Conservation (phyloP, 257 asterid species). For the Scutellaria galericulata region DNA sequence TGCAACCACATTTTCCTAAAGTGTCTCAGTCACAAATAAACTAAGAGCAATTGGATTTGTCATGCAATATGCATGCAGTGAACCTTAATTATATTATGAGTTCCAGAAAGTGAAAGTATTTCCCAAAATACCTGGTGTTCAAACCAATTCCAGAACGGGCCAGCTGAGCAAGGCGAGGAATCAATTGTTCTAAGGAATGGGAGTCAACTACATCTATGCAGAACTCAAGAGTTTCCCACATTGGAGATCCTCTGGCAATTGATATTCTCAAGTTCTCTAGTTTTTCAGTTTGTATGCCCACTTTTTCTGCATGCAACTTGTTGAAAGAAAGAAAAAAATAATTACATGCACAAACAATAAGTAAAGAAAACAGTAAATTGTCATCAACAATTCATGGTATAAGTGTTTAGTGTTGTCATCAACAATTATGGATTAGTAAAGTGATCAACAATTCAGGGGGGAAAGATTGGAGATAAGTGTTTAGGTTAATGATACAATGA, state of each 20-base stretch:
- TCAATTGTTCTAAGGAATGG: conserved; percentile 72
- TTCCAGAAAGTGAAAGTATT: conserved; percentile 5
- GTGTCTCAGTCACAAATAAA: conserved; percentile 12
- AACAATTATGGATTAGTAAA: conserved; percentile 27
- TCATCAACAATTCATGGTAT: no score
- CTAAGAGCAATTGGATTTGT: background rate
- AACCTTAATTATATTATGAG: conserved; percentile 10
- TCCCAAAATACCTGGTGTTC: conserved; percentile 75
- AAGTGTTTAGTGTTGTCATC: no score
- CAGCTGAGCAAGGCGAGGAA: conserved; percentile 90
- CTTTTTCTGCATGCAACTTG: conserved; percentile 93
- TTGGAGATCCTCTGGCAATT: conserved; percentile 91
- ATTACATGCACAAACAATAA: conserved; percentile 20
- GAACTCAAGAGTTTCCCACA: conserved; percentile 99
- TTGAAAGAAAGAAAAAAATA: conserved; percentile 27
- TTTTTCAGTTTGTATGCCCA: conserved; percentile 93
- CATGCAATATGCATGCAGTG: conserved; percentile 24
- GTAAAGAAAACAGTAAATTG: conserved; percentile 28
- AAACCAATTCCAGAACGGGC: conserved; percentile 89
- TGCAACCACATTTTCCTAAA: background rate
- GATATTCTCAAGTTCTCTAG: conserved; percentile 90
- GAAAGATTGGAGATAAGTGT: background rate
- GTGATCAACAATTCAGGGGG: conserved; percentile 16
- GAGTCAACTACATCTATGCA: conserved; percentile 90
- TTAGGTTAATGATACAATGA: background rate